Base-by-base conservation (phyloP, 2,329 filamentous ascomycete species). In the Fusarium sp. region DNA sequence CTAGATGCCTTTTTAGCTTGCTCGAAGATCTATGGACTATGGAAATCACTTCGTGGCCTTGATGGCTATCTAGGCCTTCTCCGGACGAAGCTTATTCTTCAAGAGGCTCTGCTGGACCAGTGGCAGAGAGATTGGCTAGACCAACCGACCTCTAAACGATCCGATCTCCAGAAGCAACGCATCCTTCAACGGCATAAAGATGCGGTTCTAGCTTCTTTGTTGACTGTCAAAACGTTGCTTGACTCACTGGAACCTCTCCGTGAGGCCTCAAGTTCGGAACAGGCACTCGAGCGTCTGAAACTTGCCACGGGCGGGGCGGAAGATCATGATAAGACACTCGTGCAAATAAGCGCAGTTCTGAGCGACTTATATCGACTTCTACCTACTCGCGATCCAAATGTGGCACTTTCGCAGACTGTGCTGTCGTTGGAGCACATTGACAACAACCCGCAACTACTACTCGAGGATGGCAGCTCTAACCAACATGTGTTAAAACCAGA, bases 81-180 rank as follows among this genome's bases (percentile, higher is more conserved):
- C 2, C 54, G 54, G 1, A 57, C 46, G 4, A 41, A 57, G 26
- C 54, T 54, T 15, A 42, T 57, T 16, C 47, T 57, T 6, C 47
- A 57, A 16, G 37, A 57, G 7, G 54, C 54, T 23, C 16, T 57
- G 12, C 38, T 54, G 8, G 54, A 54, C 3, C 54, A 54, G n/a
- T 54, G 54, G 54, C 47, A 57, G 26, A 57, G 54, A 53, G 28
- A 57, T 12, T 57, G 47, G 54, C 35, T 57, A 12, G 54, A 57
- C 16, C n/a, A 11, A 2, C 37, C 37, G 3, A 8, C 6, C 4
- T 41, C 35, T 3, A 33, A 20, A 5, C 54, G 47, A 23, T 33
- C 50, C 4, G 37, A 57, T 5, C 16, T 41, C 0, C 54, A 57
- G 18, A 57, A 57, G 2, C 46, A 53, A 23, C 47, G 46, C 6